Percentiles rank a stretch among this genome's conserved stretches.
These are phyloP conservation scores for Scedosporium dehoogii DNA, from an alignment of 2,329 filamentous ascomycete species.

Conservation along the genomic window DNA sequence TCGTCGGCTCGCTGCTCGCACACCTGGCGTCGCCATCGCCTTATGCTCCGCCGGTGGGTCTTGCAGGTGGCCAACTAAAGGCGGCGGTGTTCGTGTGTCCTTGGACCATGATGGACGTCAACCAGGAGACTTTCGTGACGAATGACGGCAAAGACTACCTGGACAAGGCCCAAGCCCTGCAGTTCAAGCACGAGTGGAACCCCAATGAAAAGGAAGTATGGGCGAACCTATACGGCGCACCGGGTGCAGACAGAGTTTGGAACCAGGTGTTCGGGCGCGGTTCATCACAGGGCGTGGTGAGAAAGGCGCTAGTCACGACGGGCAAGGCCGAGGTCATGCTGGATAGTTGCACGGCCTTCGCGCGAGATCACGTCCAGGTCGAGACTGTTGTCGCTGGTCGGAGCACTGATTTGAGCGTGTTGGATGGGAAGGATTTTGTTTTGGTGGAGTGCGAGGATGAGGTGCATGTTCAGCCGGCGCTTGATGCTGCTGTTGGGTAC, in stretches of 20 bases:
- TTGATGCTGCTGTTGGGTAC: constrained; percentile 7
- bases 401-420: not conserved
- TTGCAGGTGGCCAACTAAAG: constrained; percentile 6
- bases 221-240: constrained; percentile 5
- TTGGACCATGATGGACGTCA: constrained; percentile 12
- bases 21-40: constrained; percentile 13
- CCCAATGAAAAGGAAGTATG: constrained; percentile 6
- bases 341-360: constrained; percentile 2
- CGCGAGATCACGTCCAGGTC: not conserved
- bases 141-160: constrained; percentile 14
- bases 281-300: not conserved
- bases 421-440: not conserved
- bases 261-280: not conserved
- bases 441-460: constrained; percentile 6
- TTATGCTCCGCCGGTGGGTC: constrained; percentile 9
- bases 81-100: constrained; percentile 13
- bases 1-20: constrained; percentile 12
- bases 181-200: constrained; percentile 1
- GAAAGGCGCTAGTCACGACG: constrained; percentile 5
- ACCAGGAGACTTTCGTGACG: constrained; percentile 10
- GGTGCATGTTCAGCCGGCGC: constrained; percentile 7
- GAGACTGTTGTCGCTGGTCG: not conserved
- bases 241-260: constrained; percentile 5
- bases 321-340: constrained; percentile 7
- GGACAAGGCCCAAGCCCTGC: not conserved